A percentile compares a stretch with the other conserved stretches of the same genome.
These are phyloP conservation scores for Amanita molliuscula DNA, from an alignment of 768 basidiomycete species.

Conservation along the genomic window DNA sequence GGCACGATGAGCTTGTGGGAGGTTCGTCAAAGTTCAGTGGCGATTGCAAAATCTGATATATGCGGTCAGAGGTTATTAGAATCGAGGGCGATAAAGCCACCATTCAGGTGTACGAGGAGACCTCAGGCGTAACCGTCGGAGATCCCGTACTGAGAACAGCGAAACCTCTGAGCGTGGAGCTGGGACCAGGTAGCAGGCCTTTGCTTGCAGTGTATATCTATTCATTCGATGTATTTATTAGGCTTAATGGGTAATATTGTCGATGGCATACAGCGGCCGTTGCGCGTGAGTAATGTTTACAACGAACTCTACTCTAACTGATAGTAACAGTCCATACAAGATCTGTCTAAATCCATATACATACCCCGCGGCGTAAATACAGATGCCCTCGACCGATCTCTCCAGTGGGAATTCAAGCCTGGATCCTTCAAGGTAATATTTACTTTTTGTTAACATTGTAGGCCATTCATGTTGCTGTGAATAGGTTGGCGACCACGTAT, in stretches of 20 bases:
- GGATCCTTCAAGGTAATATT: constrained; percentile 56
- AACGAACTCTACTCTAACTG: constrained; percentile 6
- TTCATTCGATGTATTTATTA: constrained; percentile 17
- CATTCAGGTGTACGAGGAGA: constrained; percentile 99
- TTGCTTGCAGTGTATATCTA: not conserved
- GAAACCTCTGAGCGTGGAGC: constrained; percentile 94
- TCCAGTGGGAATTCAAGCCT: constrained; percentile 95
- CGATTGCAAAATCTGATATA: constrained; percentile 7
- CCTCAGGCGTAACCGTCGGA: constrained; percentile 96
- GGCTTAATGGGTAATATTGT: constrained; percentile 99
- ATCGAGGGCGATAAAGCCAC: constrained; percentile 98
- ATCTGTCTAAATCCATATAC: constrained; percentile 97
- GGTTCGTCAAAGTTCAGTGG: constrained; percentile 36
- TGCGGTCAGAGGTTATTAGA: constrained; percentile 82
- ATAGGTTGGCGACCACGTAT: constrained; percentile 92
- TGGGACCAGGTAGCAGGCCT: constrained; percentile 77
- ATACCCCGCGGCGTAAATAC: constrained; percentile 99
- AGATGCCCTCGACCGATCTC: constrained; percentile 76
- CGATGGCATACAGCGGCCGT: constrained; percentile 91
- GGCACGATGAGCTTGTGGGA: constrained; percentile 96
- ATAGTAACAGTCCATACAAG: constrained; percentile 69
- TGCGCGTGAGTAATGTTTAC: constrained; percentile 47
- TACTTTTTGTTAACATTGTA: not conserved
- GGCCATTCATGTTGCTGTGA: constrained; percentile 3
- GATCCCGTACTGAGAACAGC: constrained; percentile 97